A percentile compares a stretch with the other conserved stretches of the same genome.
Conservation (phyloP, 2,329 filamentous ascomycete genomes). For the Aspergillus jensenii region DNA sequence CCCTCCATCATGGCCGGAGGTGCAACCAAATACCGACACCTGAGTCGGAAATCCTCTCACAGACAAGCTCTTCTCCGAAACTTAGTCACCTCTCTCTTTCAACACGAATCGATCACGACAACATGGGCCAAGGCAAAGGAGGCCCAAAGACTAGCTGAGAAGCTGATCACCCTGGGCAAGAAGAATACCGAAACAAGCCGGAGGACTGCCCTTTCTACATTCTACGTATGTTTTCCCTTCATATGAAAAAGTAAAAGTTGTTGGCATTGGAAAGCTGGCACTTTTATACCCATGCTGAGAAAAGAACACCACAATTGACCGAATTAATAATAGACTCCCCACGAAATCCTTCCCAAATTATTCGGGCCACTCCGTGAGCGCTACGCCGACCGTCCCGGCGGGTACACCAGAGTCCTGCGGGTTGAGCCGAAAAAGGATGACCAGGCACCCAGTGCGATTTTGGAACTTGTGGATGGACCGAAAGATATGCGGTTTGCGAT, state of each 20-base stretch:
- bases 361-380: slow-evolving; percentile 79
- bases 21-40: slow-evolving; percentile 81
- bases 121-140: slow-evolving; percentile 98
- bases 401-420: slow-evolving; percentile 91
- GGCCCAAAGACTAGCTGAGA: slow-evolving; percentile 88
- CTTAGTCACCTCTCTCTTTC: slow-evolving; percentile 89
- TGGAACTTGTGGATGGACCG: slow-evolving; percentile 92
- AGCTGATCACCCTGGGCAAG: slow-evolving; percentile 91
- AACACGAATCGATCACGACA: slow-evolving; percentile 89
- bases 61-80: slow-evolving; percentile 91
- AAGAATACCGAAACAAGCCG: slow-evolving; percentile 81
- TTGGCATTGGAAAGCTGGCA: neutral
- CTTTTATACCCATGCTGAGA: neutral
- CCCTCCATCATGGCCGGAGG: slow-evolving; percentile 72
- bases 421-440: slow-evolving; percentile 87
- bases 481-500: slow-evolving; percentile 93
- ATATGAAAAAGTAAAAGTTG: neutral
- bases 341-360: slow-evolving; percentile 70
- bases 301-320: neutral
- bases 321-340: slow-evolving; percentile 35
- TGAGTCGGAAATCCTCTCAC: slow-evolving; percentile 82
- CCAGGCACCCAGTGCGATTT: slow-evolving; percentile 84
- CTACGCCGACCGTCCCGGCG: slow-evolving; percentile 76
- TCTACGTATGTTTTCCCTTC: slow-evolving; percentile 67
- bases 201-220: slow-evolving; percentile 72